A percentile compares a stretch with the other conserved stretches of the same genome.
phyloP scores from a whole-genome alignment of 2,329 filamentous ascomycete genomes.

The Penicillium oxalicum region DNA sequence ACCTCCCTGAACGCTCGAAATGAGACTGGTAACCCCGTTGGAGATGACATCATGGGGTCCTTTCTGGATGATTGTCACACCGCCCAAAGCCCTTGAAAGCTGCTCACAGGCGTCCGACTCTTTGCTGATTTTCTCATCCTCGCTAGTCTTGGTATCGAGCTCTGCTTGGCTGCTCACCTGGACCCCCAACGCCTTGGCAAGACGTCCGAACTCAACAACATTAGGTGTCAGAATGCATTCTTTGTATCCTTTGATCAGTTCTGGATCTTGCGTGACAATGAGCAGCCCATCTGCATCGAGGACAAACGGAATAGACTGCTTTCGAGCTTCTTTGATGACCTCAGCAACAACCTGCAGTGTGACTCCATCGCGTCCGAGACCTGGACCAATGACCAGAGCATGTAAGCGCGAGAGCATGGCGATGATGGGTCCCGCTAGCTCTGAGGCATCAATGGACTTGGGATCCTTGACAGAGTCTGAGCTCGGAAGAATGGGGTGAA shows the following conservation, averaged over 20 bases:
- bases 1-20: slow-evolving; percentile 73
- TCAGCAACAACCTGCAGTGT: slow-evolving; percentile 82
- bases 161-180: slow-evolving; percentile 44
- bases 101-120: slow-evolving; percentile 57
- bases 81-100: slow-evolving; percentile 70
- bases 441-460: slow-evolving; percentile 46
- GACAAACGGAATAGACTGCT: slow-evolving; percentile 68
- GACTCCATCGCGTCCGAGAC: slow-evolving; percentile 78
- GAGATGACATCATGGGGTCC: slow-evolving; percentile 76
- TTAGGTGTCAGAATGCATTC: slow-evolving; percentile 91
- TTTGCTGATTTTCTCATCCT: slow-evolving; percentile 41
- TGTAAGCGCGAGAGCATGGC: slow-evolving; percentile 81
- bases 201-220: slow-evolving; percentile 79
- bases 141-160: slow-evolving; percentile 29
- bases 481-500: slow-evolving; percentile 91
- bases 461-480: slow-evolving; percentile 48
- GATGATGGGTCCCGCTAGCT: slow-evolving; percentile 65
- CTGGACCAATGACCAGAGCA: slow-evolving; percentile 86
- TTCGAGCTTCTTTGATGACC: slow-evolving; percentile 72
- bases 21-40: slow-evolving; percentile 67
- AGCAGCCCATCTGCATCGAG: slow-evolving; percentile 85
- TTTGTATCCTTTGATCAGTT: slow-evolving; percentile 71
- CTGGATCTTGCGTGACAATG: slow-evolving; percentile 68
- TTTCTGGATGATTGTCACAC: slow-evolving; percentile 89
- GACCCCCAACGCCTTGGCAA: slow-evolving; percentile 70